Evolutionary conservation across 306 rosid genomes (phyloP), one percentile per base, ranked within the genome.

Genomic region (Notholithocarpus densiflorus): DNA sequence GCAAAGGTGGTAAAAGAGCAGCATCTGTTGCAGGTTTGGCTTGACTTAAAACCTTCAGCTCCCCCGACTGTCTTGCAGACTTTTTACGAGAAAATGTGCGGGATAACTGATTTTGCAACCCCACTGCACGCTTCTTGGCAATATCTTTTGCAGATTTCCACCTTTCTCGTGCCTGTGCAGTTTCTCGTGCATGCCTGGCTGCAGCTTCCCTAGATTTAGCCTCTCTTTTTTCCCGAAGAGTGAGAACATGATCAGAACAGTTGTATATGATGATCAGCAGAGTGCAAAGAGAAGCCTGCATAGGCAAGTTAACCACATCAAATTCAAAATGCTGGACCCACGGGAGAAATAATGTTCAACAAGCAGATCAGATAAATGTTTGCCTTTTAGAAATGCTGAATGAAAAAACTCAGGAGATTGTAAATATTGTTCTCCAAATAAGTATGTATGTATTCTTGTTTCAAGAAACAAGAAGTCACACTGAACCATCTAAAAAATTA

Each of bases 181-280:
- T 90, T 86, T 92, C 97, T 79, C 90, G 84, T 54, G 80, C 93
- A 43, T 89, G 93, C 76, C 68, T 92, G 43, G 89, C 95, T 31
- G 97, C 97, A 76, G 88, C 89, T 87, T 92, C 97, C 77, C 97
- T 89, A 9, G 86, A 75, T 70, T 89, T 89, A 10, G 97, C 94
- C 79, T 81, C 81, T 79, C 92, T 87, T 86, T 82, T 90, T 86
- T 90, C 95, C 73, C 97, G 88, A 66, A 90, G 84, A 55, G 89
- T 82, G 55, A 90, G 91, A 73, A 92, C 89, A 79, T 89, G 97
- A 81, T 92, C 97, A 80, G 89, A 90, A 82, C 89, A 92, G 75
- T 92, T 90, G 77, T 89, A 90, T 70, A 90, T 82, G 78, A 90
- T 73, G 83, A 90, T 82, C 75, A 90, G 84, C 72, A 85, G 51